A percentile compares a stretch with the other conserved stretches of the same genome.
Evolutionary conservation across 148 eudicot species (phyloP).

Genomic region (Rhododendron williamsianum): DNA sequence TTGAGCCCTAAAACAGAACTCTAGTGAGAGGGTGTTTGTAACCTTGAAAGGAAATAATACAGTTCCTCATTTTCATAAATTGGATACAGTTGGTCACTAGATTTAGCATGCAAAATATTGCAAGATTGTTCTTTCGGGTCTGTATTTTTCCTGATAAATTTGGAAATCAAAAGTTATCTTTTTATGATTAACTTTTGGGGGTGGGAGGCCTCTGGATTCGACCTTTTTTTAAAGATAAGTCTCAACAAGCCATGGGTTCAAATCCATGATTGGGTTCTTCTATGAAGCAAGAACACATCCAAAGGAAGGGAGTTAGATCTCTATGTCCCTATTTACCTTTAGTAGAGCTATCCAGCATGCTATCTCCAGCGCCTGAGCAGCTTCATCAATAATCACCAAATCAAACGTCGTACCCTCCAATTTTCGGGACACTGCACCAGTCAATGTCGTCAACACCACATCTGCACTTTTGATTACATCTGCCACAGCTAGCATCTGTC

Average conservation of each 20-base stretch:
- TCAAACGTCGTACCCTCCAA: slow-evolving; percentile 72
- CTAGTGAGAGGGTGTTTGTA: neutral
- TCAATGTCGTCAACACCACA: slow-evolving; percentile 85
- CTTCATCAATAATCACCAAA: slow-evolving; percentile 93
- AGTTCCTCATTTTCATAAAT: too few relatives aligned
- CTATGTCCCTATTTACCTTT: slow-evolving; percentile 41
- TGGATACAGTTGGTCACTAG: neutral
- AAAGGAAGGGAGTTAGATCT: neutral
- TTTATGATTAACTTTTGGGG: too few relatives aligned
- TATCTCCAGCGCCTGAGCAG: slow-evolving; percentile 97
- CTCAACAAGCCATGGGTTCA: neutral
- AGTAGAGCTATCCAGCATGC: slow-evolving; percentile 97
- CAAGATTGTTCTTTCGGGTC: neutral
- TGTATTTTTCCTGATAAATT: neutral
- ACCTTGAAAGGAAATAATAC: neutral
- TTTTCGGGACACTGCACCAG: slow-evolving; percentile 72
- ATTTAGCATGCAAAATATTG: neutral
- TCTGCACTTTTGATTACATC: slow-evolving; percentile 89
- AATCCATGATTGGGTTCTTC: neutral
- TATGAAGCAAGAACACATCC: neutral
- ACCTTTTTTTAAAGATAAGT: too few relatives aligned
- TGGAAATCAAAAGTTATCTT: neutral
- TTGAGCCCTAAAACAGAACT: slow-evolving; percentile 61
- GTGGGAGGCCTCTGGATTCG: too few relatives aligned
- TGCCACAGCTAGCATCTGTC: slow-evolving; percentile 92